Evolutionary conservation across 2,329 filamentous ascomycete species (phyloP), one percentile per base, ranked within the genome.

Genomic region (Gliomastix tumulicola): DNA sequence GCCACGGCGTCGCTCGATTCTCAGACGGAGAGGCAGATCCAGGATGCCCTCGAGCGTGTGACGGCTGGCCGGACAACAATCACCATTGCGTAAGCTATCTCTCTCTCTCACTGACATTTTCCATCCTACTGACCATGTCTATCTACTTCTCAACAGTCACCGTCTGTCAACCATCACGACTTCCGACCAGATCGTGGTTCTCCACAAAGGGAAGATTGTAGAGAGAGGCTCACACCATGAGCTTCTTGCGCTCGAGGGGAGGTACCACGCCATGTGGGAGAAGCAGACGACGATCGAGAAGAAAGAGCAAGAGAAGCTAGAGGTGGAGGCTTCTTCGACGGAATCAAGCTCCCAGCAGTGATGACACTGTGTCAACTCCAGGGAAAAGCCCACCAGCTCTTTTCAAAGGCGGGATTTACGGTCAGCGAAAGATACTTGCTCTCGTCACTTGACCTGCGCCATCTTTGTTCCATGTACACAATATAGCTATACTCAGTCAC

Each of bases 1-100:
- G 77, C 82, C 0, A 85, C 84, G 4, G 82, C 79, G 2, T 80
- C 82, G 4, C 69, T 87, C 17, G 75, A 84, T 36, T 74, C 76
- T 0, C 69, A 75, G 19, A 79, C 74, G 1, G 74, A 79, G 48
- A 65, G 68, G 22, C 64, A 70, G 37, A 79, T 79, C 25, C 75
- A 79, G 48, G 62, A 69, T 34, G 69, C 69, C 6, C 66, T 74
- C 18, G 60, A 64, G 42, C 60, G 57, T 19, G 59, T 73, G 7
- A 69, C 63, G 13, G 54, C 57, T 5, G 69, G 68, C 3, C 60
- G 70, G 25, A 74, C 70, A 0, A 74, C 69, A 0, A 68, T 74
- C 37, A 70, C 69, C 2, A 70, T 74, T 12, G 70, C 70, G 49
- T 63, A 55, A 49, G 59, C 53, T 3, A 11, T 22, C 5, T n/a